Conservation (phyloP, 371 early-diverging fungal species). For the Caulochytrium protostelioides region DNA sequence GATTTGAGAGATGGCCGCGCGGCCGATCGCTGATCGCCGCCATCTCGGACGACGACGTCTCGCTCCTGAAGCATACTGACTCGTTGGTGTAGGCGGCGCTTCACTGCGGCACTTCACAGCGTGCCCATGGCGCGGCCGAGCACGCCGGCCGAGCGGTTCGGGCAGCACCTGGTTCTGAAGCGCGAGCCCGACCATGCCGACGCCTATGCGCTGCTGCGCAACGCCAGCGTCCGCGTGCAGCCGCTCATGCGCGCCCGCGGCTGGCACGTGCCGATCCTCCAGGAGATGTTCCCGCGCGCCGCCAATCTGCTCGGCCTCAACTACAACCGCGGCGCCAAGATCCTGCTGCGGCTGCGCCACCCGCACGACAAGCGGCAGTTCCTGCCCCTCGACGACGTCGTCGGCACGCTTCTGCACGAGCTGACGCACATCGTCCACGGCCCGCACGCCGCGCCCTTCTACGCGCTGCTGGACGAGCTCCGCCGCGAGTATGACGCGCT, state of each 20-base stretch:
- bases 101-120: too few relatives aligned
- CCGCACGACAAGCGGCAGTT: conserved; percentile 3
- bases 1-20: too few relatives aligned
- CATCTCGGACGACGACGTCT: too few relatives aligned
- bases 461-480: conserved; percentile 9
- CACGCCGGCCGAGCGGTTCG: too few relatives aligned
- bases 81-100: too few relatives aligned
- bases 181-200: too few relatives aligned
- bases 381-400: conserved; percentile 6
- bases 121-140: too few relatives aligned
- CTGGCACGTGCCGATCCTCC: conserved; percentile 7
- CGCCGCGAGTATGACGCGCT: conserved; percentile 4
- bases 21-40: too few relatives aligned
- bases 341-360: conserved; percentile 10
- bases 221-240: conserved; percentile 6
- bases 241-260: conserved; percentile 11
- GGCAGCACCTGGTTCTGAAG: too few relatives aligned
- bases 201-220: too few relatives aligned
- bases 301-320: conserved; percentile 12
- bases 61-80: too few relatives aligned
- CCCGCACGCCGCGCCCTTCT: conserved; percentile 10
- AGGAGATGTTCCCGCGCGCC: conserved; percentile 9
- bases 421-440: conserved; percentile 10
- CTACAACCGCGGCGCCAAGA: conserved; percentile 10
- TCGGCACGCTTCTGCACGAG: conserved; percentile 18